Base-by-base conservation (phyloP, 495 filamentous ascomycete species). In the Tricharina praecox region DNA sequence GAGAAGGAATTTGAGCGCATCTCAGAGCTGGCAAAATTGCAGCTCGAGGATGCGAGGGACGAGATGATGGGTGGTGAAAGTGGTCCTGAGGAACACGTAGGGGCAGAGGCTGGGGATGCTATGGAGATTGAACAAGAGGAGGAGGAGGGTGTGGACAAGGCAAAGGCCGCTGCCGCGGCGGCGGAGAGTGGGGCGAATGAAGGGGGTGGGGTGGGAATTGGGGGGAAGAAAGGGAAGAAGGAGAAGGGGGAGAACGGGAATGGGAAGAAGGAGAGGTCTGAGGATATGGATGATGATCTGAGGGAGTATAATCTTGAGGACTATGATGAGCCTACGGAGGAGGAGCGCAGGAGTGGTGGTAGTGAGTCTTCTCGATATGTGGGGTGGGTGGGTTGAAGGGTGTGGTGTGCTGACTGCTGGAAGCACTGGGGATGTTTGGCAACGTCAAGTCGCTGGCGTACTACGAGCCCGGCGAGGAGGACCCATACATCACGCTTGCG, bases 281-380 rank as follows among this genome's bases (percentile, higher is more conserved):
- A n/a, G n/a, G n/a, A n/a, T n/a, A n/a, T n/a, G 26, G 64, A 93
- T 53, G 83, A 87, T 54, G 85, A 93, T 61, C 71, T 99, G 8
- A 87, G 84, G 62, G 85, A 96, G 63, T 96, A 94, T 62, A 76
- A 99, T 59, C 68, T 99, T 37, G 92, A 96, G 48, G 78, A 93
- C 62, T 99, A 59, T 26, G 56, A 59, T 48, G 56, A 59, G 39
- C 56, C 56, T 21, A 54, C 55, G 1, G 56, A 59, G 34, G 46
- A 35, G 3, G 36, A 13, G 41, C 96, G 59, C 85, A 92, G 81
- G 54, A 80, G 88, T 44, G 78, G 81, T 23, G 73, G 78, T 8
- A 38, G 55, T 58, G 41, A 26, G 41, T n/a, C 18, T 18, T 9
- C 10, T 32, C 37, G 10, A 10, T 18, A 18, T 30, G 0, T 21